phyloP scores from a whole-genome alignment of 345 rosid species.

The Salix viminalis region DNA sequence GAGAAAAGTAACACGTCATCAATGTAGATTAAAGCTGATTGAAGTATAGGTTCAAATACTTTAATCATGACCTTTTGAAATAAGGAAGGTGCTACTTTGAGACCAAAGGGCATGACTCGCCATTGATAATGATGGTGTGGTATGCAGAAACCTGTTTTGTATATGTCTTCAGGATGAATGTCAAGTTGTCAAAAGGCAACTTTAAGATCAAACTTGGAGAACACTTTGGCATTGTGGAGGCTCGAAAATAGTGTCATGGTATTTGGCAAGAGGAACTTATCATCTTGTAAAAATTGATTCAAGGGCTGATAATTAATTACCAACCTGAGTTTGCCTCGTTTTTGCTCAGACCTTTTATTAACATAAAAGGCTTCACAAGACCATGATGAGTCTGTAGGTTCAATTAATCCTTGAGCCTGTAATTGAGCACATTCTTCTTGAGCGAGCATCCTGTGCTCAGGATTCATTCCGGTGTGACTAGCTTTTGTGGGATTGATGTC shows the following conservation, averaged over 20 bases:
- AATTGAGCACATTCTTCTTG: too few species aligned
- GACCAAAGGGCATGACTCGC: neutral
- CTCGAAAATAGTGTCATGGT: neutral
- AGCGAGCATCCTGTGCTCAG: too few species aligned
- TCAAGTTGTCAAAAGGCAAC: too few species aligned
- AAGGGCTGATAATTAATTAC: neutral
- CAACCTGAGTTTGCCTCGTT: neutral
- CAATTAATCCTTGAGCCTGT: too few species aligned
- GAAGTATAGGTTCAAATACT: neutral
- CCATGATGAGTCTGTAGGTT: too few species aligned
- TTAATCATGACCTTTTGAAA: conserved; percentile 3
- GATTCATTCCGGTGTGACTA: too few species aligned
- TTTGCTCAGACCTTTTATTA: too few species aligned
- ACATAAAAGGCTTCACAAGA: too few species aligned
- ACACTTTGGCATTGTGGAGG: neutral
- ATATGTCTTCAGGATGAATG: too few species aligned
- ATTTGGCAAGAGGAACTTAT: neutral
- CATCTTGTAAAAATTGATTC: neutral
- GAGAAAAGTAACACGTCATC: neutral
- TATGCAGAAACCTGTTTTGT: too few species aligned
- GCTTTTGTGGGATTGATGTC: too few species aligned
- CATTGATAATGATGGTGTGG: too few species aligned
- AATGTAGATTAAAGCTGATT: neutral
- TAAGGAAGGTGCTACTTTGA: neutral
- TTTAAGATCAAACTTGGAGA: neutral